These are phyloP conservation scores for Fusarium citri DNA, from an alignment of 2,329 filamentous ascomycete genomes.

Conservation along the genomic window DNA sequence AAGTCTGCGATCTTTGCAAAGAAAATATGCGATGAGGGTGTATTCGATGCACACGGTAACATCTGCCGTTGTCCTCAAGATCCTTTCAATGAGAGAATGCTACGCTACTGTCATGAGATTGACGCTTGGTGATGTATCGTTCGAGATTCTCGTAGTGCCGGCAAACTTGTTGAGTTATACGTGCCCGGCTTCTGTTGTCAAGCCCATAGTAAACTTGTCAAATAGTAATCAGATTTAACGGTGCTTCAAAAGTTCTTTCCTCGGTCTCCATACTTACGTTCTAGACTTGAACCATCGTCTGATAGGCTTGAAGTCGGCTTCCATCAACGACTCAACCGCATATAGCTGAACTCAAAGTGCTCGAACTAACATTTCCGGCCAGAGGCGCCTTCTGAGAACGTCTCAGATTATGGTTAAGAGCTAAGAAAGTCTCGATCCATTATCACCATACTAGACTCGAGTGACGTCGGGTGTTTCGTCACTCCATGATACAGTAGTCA, in stretches of 20 bases:
- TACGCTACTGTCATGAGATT: too few relatives aligned
- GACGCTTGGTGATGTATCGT: neutral
- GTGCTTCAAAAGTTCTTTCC: neutral
- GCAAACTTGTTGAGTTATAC: neutral
- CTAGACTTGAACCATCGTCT: neutral
- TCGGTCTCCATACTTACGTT: neutral
- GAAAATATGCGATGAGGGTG: fast-evolving
- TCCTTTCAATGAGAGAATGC: too few relatives aligned
- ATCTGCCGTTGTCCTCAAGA: neutral
- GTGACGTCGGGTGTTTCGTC: neutral
- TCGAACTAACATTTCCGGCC: neutral
- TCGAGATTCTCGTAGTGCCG: neutral
- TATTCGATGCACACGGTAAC: neutral
- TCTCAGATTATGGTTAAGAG: neutral
- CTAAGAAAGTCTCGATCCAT: neutral
- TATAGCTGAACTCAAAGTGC: neutral
- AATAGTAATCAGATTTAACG: too few relatives aligned
- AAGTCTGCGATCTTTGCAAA: neutral
- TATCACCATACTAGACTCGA: neutral
- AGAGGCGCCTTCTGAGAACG: neutral
- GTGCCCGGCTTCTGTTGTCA: neutral
- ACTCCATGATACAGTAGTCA: neutral
- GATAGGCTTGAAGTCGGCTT: neutral
- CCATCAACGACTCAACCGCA: neutral
- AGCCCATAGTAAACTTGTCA: too few relatives aligned